Evolutionary conservation across 257 asterid genomes (phyloP), one percentile per base, ranked within the genome.

Genomic region (Haberlea rhodopensis): DNA sequence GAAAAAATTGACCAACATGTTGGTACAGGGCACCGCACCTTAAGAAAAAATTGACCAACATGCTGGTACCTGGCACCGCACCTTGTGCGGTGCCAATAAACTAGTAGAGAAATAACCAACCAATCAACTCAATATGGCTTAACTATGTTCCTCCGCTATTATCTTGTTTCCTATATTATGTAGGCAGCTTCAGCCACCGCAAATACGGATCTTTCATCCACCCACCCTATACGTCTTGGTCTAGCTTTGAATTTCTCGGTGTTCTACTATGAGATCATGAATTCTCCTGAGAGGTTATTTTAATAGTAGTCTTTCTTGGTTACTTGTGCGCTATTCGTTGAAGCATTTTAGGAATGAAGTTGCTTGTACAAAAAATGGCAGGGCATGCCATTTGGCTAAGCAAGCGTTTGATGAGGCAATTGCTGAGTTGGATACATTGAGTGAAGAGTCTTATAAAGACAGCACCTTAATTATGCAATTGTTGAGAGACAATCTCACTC

Each of bases 391-490:
- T 60, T 78, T 91, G 88, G 97, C 97, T 4, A 91, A 91, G 66
- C 97, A 88, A 79, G 97, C 97, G 6, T 87, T 91, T 66, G 97
- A 91, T 32, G 97, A 91, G 71, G 97, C 96, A 10, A 88, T 88
- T 58, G 89, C 95, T 19, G 95, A 91, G 80, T 71, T 88, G 78
- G 97, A 91, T 78, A 86, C 95, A 8, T 76, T 88, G 84, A 88
- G 89, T 29, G 97, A 91, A 75, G 97, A 91, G 77, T 91, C 97
- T 19, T 91, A 91, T 11, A 91, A 91, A 78, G 97, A 91, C 71
- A 91, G 97, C 82, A 88, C 95, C 75, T 86, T 91, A 76, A 91
- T 91, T 22, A 91, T 91, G 97, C 96, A 91, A 80, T 84, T 91
- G 21, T 76, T 91, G 87, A 83, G 97, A 80, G 97, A 91, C 70